Base-by-base conservation (phyloP, 805 yeast genomes). In the Ogataea neopini region DNA sequence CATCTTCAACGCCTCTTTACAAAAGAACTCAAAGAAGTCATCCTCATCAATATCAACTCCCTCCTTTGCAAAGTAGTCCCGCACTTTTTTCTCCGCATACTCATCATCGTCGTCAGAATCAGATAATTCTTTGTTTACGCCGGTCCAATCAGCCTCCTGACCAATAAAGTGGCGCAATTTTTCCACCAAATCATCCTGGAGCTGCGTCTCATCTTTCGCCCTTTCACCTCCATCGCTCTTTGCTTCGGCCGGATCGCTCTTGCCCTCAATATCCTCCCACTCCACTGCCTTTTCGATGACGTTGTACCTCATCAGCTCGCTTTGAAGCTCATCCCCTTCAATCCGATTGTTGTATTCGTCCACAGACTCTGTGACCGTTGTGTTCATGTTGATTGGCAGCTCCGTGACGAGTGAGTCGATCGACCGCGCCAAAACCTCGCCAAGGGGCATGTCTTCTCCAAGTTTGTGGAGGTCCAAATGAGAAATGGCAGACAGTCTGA, bases 11-110 rank as follows among this genome's bases (percentile, higher is more conserved):
- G 82, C 87, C 25, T 81, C 77, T 46, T 73, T 72, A 10, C 80
- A 66, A 58, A 81, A 80, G 55, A 72, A 83, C 58, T 84, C 89
- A 54, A 83, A 79, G 58, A 84, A 84, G 56, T 84, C 88, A 58
- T 83, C 88, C 54, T 82, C 87, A 56, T 79, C 81, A 7, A 83
- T 77, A 44, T 70, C 77, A 14, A 72, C 60, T 9, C 67, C 66
- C 43, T 70, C 71, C 1, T 57, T 37, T n/a, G 58, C 47, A 34
- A 72, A 59, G 32, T 64, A 67, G 17, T 48, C 45, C 8, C 42
- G 48, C 7, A 53, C 47, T 11, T 50, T 55, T 3, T 54, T 47
- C 9, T 58, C 60, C 8, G 44, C 54, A 37, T 58, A 56, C 14
- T 60, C 64, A 13, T 54, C 49, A 11, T 57, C 62, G 32, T 56